Percentiles rank a stretch among this genome's conserved stretches.
Evolutionary conservation across 257 asterid species (phyloP).

Genomic region (Solanum clarkiae): DNA sequence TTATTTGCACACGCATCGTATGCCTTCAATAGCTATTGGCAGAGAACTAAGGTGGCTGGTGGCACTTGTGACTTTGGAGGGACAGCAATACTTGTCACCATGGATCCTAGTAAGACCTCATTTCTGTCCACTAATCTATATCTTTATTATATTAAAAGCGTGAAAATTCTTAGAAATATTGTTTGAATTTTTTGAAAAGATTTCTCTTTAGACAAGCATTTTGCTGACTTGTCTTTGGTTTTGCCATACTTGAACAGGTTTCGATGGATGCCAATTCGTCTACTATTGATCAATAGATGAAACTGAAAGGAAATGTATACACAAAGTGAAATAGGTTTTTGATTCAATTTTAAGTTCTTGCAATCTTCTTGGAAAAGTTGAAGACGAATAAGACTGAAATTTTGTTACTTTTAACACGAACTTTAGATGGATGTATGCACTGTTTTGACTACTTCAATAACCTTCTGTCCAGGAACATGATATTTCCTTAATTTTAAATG

Average conservation of each 20-base stretch:
- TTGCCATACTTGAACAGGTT: slow-evolving; percentile 31
- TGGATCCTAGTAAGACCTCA: slow-evolving; percentile 69
- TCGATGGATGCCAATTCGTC: slow-evolving; percentile 63
- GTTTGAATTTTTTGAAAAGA: too few relatives aligned
- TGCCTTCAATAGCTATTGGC: slow-evolving; percentile 92
- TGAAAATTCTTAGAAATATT: too few relatives aligned
- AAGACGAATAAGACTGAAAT: neutral
- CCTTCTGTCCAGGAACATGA: neutral
- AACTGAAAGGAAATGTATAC: neutral
- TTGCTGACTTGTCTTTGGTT: neutral
- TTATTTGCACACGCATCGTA: slow-evolving; percentile 80
- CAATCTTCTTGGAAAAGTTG: neutral
- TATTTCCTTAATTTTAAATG: neutral
- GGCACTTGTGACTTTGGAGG: slow-evolving; percentile 94
- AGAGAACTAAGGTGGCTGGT: slow-evolving; percentile 58
- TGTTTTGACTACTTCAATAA: neutral
- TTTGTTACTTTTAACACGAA: neutral
- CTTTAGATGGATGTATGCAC: neutral
- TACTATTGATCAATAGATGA: slow-evolving; percentile 19
- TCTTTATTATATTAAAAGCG: too few relatives aligned
- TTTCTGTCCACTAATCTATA: neutral
- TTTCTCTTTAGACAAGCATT: neutral
- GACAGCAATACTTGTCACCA: slow-evolving; percentile 73
- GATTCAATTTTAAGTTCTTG: neutral
- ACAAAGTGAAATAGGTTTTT: neutral